Evolutionary conservation across 169 alveolate genomes (phyloP).

Genomic region (Sarcocystis neurona): DNA sequence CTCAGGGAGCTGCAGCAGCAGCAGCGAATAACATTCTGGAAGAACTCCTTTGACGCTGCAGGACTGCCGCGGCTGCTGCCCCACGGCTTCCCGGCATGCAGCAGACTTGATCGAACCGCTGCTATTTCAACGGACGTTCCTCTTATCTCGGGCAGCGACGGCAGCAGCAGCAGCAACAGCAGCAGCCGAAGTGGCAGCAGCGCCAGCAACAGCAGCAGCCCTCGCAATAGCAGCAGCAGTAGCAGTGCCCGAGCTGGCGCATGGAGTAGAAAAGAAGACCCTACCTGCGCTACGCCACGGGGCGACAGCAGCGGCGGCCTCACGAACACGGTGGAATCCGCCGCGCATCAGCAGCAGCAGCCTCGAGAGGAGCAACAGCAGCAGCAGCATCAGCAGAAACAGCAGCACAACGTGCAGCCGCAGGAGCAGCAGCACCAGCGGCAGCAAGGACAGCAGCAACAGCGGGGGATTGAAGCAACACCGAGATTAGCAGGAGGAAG

Average conservation of each 20-base stretch:
- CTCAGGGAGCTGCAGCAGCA: too few relatives aligned
- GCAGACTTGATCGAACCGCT: neutral
- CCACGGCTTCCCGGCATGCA: conserved; percentile 18
- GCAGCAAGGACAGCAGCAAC: neutral
- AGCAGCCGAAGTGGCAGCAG: too few relatives aligned
- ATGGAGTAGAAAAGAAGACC: too few relatives aligned
- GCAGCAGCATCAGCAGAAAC: neutral
- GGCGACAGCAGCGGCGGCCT: too few relatives aligned
- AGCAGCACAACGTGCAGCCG: neutral
- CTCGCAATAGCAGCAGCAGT: too few relatives aligned
- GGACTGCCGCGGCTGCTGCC: conserved; percentile 11
- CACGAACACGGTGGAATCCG: too few relatives aligned
- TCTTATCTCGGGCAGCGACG: neutral
- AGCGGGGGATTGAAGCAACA: neutral
- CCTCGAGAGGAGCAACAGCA: neutral
- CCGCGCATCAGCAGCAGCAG: neutral
- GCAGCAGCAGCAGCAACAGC: neutral
- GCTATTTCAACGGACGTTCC: conserved; percentile 14
- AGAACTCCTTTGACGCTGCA: neutral
- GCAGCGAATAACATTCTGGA: neutral
- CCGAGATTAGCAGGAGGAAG: neutral
- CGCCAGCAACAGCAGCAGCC: too few relatives aligned
- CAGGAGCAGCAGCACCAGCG: neutral
- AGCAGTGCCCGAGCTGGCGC: too few relatives aligned
- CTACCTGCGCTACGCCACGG: too few relatives aligned